phyloP scores from a whole-genome alignment of 331 rosid species.

The Stylosanthes scabra region DNA sequence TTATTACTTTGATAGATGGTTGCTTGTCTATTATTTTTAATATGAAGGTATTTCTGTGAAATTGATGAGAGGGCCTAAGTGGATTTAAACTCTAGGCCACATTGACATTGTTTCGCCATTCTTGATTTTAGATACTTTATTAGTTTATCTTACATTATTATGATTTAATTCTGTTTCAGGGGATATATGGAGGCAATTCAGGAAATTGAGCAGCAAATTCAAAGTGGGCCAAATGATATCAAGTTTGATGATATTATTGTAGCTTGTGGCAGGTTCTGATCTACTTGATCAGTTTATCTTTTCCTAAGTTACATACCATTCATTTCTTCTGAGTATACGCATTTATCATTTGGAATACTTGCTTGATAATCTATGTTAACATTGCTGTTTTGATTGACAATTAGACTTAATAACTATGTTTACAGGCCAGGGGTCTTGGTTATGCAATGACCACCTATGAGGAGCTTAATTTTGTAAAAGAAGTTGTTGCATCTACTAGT shows the following conservation, averaged over 20 bases:
- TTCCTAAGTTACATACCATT: constrained; percentile 12
- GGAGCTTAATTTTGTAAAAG: constrained; percentile 79
- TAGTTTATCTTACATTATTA: constrained; percentile 20
- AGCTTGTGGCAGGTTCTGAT: constrained; percentile 89
- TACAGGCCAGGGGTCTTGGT: constrained; percentile 92
- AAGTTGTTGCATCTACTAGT: constrained; percentile 81
- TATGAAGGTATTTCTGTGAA: constrained; percentile 24
- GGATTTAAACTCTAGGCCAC: constrained; percentile 15
- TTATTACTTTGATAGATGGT: too few relatives aligned
- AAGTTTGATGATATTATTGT: constrained; percentile 93
- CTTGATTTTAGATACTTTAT: neutral
- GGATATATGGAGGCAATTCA: constrained; percentile 81
- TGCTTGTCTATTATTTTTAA: too few relatives aligned
- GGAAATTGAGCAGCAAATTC: constrained; percentile 89
- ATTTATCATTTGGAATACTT: neutral
- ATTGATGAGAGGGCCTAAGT: constrained; percentile 4
- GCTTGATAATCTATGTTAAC: neutral
- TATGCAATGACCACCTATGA: constrained; percentile 85
- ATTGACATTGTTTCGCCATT: constrained; percentile 28
- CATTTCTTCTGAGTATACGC: neutral
- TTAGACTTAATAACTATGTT: constrained; percentile 32
- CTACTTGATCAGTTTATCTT: constrained; percentile 41
- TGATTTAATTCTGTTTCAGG: constrained; percentile 52
- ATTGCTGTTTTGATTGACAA: constrained; percentile 29
- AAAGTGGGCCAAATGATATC: constrained; percentile 45